Conservation (phyloP, 495 filamentous ascomycete species). For the Penicillium bovifimosum region DNA sequence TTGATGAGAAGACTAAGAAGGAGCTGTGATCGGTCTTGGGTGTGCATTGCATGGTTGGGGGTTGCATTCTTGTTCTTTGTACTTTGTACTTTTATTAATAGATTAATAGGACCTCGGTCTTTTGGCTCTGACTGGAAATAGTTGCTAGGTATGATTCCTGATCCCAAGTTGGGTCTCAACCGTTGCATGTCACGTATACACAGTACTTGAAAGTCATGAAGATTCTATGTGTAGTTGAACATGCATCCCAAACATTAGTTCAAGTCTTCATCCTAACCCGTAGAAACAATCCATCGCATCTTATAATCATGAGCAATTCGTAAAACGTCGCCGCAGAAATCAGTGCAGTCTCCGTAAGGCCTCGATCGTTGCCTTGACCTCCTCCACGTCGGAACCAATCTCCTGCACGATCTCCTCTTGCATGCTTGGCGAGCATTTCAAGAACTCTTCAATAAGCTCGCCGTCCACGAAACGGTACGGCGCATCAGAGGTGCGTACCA, state of each 20-base stretch:
- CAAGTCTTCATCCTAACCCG: not conserved
- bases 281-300: not conserved
- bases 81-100: constrained; percentile 5
- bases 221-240: not conserved
- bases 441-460: constrained; percentile 80
- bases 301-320: constrained; percentile 5
- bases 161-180: not conserved
- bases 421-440: constrained; percentile 57
- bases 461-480: constrained; percentile 90
- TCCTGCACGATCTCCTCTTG: constrained; percentile 61
- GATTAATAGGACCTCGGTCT: constrained; percentile 1
- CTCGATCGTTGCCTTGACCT: constrained; percentile 66
- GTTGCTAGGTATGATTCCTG: too few relatives aligned
- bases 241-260: not conserved
- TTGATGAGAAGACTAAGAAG: constrained; percentile 29
- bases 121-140: too few relatives aligned
- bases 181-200: not conserved
- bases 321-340: not conserved
- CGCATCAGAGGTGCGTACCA: constrained; percentile 62
- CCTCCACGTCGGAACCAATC: constrained; percentile 59
- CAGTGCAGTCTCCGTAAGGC: constrained; percentile 67
- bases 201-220: not conserved
- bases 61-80: constrained; percentile 6
- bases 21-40: constrained; percentile 1
- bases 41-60: constrained; percentile 10